Base-by-base conservation (phyloP, 306 rosid species). In the Canavalia gladiata region DNA sequence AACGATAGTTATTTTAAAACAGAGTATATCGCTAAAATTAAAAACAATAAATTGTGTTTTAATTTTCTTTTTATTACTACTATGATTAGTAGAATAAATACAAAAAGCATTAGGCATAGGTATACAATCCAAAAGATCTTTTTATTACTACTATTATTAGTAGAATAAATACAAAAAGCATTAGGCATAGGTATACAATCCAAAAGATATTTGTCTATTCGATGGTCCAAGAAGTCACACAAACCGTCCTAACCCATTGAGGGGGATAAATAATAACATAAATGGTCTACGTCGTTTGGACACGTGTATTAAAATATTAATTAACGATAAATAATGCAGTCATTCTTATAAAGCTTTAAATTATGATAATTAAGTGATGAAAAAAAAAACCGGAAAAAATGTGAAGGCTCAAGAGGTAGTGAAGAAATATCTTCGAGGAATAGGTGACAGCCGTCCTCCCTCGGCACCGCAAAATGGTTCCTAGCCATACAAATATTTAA, bases 391-490 rank as follows among this genome's bases (percentile, higher is more conserved):
- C 30, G 64, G 50, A 56, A 35, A n/a, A 39, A 4, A 54, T 37
- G 71, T 35, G 41, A 18, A 18, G 25, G 25, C 42, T 41, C 35
- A 74, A 29, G 31, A 67, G 0, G 35, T 41, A 2, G 10, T 18
- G 25, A 18, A n/a, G 2, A 85, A 81, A 83, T 83, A 88, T 88
- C 85, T 85, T 31, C 10, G 59, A 25, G 29, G 51, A 68, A 28
- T 66, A 46, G 7, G 77, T 37, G 62, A 49, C 77, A 75, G 83
- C 55, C 82, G 73, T 41, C 75, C 71, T 9, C 49, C 34, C 35
- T 35, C 13, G 4, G 46, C 77, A 82, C 93, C 93, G 86, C 90
- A 25, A 65, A 86, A 41, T 7, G 59, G 59, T 86, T 82, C 85
- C 47, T 66, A 67, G 74, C 89, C 87, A 84, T 77, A 73, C 74